Percentiles rank a stretch among this genome's conserved stretches.
phyloP scores from a whole-genome alignment of 2,329 filamentous ascomycete genomes.

The Pseudogymnoascus sp. region DNA sequence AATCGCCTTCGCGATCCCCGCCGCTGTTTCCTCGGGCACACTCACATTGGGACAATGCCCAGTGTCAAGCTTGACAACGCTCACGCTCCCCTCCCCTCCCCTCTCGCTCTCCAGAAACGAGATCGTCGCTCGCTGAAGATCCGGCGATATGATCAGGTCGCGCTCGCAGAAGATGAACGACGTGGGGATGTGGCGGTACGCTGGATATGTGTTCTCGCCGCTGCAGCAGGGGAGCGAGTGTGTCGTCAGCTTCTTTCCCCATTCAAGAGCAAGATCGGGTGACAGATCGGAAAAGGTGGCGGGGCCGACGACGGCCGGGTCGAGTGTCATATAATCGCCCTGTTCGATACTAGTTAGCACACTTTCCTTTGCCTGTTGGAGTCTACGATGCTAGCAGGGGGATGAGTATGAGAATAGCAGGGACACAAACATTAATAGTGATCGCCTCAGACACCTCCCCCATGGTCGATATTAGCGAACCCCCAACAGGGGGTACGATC shows the following conservation, averaged over 20 bases:
- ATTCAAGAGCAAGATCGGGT: background rate
- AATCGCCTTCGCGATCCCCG: background rate
- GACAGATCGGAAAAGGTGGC: background rate
- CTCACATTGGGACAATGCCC: slow-evolving; percentile 3
- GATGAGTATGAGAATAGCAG: background rate
- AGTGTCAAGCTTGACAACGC: background rate
- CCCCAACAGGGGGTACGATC: slow-evolving; percentile 17
- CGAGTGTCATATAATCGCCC: background rate
- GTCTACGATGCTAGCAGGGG: background rate
- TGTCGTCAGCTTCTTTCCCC: background rate
- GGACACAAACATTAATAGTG: background rate
- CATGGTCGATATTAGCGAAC: slow-evolving; percentile 8
- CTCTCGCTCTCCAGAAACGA: background rate
- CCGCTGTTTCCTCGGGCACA: background rate
- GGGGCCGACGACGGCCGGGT: background rate
- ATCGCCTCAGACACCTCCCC: background rate
- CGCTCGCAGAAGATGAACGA: background rate
- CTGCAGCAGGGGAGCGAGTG: background rate
- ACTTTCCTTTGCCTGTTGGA: background rate
- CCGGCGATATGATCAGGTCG: background rate
- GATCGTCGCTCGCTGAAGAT: background rate
- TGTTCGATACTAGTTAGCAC: background rate
- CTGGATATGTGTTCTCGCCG: background rate
- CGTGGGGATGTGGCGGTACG: background rate
- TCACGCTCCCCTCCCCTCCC: background rate